Base-by-base conservation (phyloP, 2,329 filamentous ascomycete species). In the Fusarium buharicum region DNA sequence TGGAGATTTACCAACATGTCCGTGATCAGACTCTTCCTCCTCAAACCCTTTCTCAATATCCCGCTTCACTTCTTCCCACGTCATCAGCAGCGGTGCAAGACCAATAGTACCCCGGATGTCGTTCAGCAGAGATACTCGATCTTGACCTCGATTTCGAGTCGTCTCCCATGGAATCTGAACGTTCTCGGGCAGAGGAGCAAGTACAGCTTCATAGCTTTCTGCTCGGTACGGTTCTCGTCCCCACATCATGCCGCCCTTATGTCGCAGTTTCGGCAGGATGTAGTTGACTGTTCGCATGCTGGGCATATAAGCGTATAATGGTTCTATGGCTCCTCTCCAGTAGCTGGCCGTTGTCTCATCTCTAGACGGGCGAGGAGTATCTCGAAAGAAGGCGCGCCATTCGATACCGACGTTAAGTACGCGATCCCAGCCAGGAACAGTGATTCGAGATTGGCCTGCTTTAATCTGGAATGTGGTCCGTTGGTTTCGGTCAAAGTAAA, bases 401-500 rank as follows among this genome's bases (percentile, higher is more conserved):
- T 74, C 67, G 4, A 73, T 28, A 0, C 70, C 72, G 2, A 72
- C 60, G n/a, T 75, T 57, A 17, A 66, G 55, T 0, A 73, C 66
- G 17, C 50, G 57, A 9, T 73, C 71, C 44, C 70, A 62, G 11
- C 70, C 66, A 1, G 50, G 18, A 1, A 73, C 44, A 3, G 43
- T 44, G 3, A 64, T 50, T 8, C 50, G 51, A 16, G 39, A 46
- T 20, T 57, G 56, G 13, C 46, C 31, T 2, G 53, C 44, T 37
- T 58, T 67, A 9, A 54, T 30, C 6, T 64, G 50, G 6, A 72
- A 53, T 4, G 39, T 61, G 6, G 58, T 56, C 8, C 67, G 59
- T 17, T 70, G 66, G 22, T 71, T 71, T 39, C 70, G 66, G 38
- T 72, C 69, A 20, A 75, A 63, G 38, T 74, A 74, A 13, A 76